A percentile compares a stretch with the other conserved stretches of the same genome.
Evolutionary conservation across 2,329 filamentous ascomycete species (phyloP).

Genomic region (Thielaviopsis musarum): DNA sequence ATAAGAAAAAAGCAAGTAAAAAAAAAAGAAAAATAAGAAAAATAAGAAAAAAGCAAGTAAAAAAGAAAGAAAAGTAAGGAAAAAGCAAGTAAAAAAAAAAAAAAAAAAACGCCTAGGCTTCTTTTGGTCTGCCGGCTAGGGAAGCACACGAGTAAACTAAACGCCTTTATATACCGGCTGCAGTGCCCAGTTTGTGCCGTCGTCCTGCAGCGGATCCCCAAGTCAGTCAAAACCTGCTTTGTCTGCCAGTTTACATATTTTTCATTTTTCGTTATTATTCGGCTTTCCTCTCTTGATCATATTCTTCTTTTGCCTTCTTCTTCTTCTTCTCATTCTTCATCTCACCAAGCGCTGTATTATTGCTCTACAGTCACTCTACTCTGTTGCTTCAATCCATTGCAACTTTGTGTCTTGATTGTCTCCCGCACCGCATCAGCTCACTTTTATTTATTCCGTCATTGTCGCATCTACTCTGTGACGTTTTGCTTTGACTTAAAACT

Average conservation of each 20-base stretch:
- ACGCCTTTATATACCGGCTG: constrained; percentile 4
- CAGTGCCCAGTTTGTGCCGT: neutral
- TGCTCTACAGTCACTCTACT: neutral
- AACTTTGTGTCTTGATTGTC: neutral
- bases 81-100: no score
- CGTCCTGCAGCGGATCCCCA: no score
- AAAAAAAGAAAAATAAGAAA: no score
- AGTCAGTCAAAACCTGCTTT: neutral
- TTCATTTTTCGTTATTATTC: constrained; percentile 1
- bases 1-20: neutral
- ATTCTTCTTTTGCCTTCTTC: no score
- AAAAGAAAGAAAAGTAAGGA: neutral
- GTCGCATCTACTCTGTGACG: neutral
- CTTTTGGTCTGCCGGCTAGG: neutral
- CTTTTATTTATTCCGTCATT: neutral
- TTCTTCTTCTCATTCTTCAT: neutral
- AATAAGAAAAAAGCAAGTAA: neutral
- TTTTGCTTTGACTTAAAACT: neutral
- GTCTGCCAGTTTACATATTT: neutral
- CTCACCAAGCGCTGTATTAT: neutral
- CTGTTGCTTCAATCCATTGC: neutral
- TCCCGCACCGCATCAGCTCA: neutral
- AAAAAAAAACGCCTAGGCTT: neutral
- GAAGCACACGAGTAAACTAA: constrained; percentile 6
- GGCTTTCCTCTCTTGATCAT: neutral